phyloP scores from a whole-genome alignment of 1,139 yeast species.

The Kodamaea ohmeri region DNA sequence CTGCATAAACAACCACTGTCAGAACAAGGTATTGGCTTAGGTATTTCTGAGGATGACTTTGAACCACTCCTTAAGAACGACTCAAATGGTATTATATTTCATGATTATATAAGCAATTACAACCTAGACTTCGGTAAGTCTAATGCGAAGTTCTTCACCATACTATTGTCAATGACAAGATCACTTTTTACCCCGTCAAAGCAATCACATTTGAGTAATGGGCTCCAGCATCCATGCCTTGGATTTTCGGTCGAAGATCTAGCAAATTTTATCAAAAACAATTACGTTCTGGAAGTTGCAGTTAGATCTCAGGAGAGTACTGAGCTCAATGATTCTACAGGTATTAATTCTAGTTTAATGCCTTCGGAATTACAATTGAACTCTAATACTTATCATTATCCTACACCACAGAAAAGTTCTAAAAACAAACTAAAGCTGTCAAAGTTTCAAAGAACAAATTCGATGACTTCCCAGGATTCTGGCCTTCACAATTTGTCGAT shows the following conservation, averaged over 20 bases:
- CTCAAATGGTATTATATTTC: neutral
- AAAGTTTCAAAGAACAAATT: constrained; percentile 12
- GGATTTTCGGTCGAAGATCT: constrained; percentile 34
- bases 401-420: constrained; percentile 6
- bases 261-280: constrained; percentile 26
- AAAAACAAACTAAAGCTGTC: constrained; percentile 12
- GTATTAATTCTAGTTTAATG: neutral
- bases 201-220: constrained; percentile 20
- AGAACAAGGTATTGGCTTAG: constrained; percentile 24
- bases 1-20: constrained; percentile 18
- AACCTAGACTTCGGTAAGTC: constrained; percentile 18
- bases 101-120: constrained; percentile 4
- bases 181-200: constrained; percentile 28
- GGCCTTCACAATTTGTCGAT: neutral
- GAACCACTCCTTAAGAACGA: neutral
- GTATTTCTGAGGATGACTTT: constrained; percentile 15
- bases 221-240: constrained; percentile 22
- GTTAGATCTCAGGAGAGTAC: neutral
- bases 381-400: neutral
- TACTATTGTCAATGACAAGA: constrained; percentile 20
- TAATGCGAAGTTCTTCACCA: constrained; percentile 25
- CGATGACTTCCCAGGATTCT: constrained; percentile 9
- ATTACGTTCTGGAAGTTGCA: constrained; percentile 17
- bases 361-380: neutral
- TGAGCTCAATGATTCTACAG: neutral